Evolutionary conservation across 2,329 filamentous ascomycete species (phyloP).

Genomic region (Zasmidium citrigriseum): DNA sequence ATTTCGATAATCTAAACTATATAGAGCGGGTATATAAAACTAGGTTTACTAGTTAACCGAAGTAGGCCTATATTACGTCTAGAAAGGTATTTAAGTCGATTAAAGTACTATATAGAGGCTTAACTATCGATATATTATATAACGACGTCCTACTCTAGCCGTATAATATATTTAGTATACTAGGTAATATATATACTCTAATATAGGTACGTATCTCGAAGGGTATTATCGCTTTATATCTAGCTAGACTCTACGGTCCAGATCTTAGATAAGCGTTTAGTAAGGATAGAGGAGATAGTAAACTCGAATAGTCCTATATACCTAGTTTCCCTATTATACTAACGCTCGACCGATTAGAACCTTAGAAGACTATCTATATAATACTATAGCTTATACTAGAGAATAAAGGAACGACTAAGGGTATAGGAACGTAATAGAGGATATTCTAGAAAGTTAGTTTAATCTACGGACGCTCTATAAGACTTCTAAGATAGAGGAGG

Average conservation of each 20-base stretch:
- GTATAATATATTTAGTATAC: background rate
- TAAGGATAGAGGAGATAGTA: background rate
- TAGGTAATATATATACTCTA: background rate
- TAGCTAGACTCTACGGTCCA: background rate
- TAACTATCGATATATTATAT: too few species aligned
- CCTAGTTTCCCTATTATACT: background rate
- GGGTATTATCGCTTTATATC: background rate
- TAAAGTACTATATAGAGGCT: background rate
- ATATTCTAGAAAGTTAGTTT: background rate
- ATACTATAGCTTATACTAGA: background rate
- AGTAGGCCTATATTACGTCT: background rate
- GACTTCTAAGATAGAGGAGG: background rate
- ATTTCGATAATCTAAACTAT: too few species aligned
- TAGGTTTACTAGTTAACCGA: background rate
- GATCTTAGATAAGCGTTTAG: background rate
- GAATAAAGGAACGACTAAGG: background rate
- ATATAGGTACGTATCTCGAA: background rate
- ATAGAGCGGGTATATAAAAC: background rate
- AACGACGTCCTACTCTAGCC: background rate
- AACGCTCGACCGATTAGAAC: background rate
- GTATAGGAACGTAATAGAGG: background rate
- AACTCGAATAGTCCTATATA: background rate
- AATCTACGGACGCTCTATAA: background rate
- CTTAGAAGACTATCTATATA: background rate
- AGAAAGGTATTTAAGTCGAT: background rate